Base-by-base conservation (phyloP, 306 rosid genomes). In the Hippophae tibetana region DNA sequence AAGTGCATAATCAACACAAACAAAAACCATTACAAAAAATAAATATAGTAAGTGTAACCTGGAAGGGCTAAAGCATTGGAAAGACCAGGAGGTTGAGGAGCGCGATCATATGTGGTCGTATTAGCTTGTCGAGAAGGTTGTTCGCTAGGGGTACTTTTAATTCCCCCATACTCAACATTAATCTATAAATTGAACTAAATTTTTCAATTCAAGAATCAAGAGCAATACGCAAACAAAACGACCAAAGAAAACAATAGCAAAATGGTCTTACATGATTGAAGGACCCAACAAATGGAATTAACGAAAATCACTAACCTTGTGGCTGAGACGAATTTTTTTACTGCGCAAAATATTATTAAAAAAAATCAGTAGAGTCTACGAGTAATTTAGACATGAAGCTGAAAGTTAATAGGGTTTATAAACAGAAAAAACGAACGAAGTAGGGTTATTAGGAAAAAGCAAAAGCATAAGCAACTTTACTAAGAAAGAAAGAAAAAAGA, bases 21-120 rank as follows among this genome's bases (percentile, higher is more conserved):
- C 38, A 31, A 31, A 31, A 31, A 31, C 38, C 38, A 31, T 4
- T 31, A 2, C 38, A 31, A 31, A 31, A 4, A 31, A 31, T 31
- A 31, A 31, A 31, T 27, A 27, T 31, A 31, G 13, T 7, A 49
- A 66, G 18, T 12, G 7, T 40, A 69, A 92, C 99, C 99, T 46
- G 82, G 83, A 64, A 92, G 95, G 42, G 99, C 95, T 72, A 92
- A 90, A 2, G 62, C 46, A 48, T 69, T 82, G 40, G 95, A 77
- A 6, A 90, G 64, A 72, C 71, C 84, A 0, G 86, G 42, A 64
- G 83, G 49, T 57, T 74, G 84, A 41, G 75, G 71, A 51, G 77
- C 54, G 0, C 71, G 49, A 59, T 72, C 76, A 5, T 66, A 56
- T 14, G 82, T 61, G 11, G 58, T 69, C 0, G 81, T 50, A 65